Base-by-base conservation (phyloP, 257 asterid species). In the Jacaranda copaia region DNA sequence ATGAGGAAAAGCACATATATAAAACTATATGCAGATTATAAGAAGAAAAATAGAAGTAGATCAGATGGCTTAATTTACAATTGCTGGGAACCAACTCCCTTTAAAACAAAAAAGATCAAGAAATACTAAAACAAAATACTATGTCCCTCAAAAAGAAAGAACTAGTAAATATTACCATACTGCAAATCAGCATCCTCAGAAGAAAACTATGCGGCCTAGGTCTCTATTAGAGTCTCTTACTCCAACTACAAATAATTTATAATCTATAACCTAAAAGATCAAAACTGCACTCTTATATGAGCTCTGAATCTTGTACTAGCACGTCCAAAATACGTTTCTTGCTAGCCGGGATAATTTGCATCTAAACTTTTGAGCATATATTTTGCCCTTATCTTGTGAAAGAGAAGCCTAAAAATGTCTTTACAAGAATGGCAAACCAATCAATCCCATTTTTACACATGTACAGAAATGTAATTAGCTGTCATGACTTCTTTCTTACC, bases 381-480 rank as follows among this genome's bases (percentile, higher is more conserved):
- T 25, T 73, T 63, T 83, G 85, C 86, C 84, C 89, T 84, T 76
- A 69, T 87, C 86, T 81, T n/a, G 79, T 77, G 59, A 77, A 79
- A 76, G 73, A 78, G 81, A 79, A 81, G 82, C 75, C 77, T 64
- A 76, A 53, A 82, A 82, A 68, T 82, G 76, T 76, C 79, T 76
- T 66, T 78, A 74, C 81, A 84, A 77, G 87, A 80, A 78, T 65
- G 85, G 83, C 73, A 77, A 83, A 74, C 61, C 38, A 52, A 19
- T 19, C 6, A 42, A 69, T 76, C 89, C 86, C 79, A 75, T 85
- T 78, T 91, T 88, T 89, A 89, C 94, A 89, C 85, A 85, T 89
- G 83, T 88, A 86, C 96, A 89, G 73, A 81, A 81, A 73, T 71
- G 78, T 76, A 82, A 87, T 79, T 79, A 72, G 81, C 82, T 67